Evolutionary conservation across 768 basidiomycete genomes (phyloP).

Genomic region (Glaciozyma martinii): DNA sequence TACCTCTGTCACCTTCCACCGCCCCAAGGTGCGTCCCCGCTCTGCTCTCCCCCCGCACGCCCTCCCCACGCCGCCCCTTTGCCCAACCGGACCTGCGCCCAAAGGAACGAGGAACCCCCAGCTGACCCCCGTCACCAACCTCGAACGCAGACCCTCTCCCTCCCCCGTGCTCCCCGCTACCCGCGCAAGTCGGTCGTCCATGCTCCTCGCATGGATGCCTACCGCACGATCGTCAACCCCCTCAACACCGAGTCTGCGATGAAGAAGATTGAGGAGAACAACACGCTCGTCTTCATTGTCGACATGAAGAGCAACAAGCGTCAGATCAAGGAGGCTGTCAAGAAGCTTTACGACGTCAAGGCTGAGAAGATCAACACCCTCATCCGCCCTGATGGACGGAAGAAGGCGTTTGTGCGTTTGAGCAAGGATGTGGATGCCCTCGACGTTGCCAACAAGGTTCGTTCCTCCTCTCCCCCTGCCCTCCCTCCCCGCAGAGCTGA

Average conservation of each 20-base stretch:
- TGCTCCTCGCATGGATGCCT: slow-evolving; percentile 91
- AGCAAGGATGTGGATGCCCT: slow-evolving; percentile 92
- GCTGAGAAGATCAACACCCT: slow-evolving; percentile 95
- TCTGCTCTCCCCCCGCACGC: too few relatives aligned
- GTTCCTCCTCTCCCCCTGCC: slow-evolving; percentile 47
- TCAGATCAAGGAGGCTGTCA: slow-evolving; percentile 98
- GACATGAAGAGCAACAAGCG: slow-evolving; percentile 94
- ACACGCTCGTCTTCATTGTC: slow-evolving; percentile 96
- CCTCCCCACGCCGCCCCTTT: too few relatives aligned
- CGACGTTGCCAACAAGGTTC: slow-evolving; percentile 77
- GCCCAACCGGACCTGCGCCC: too few relatives aligned
- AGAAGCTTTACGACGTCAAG: slow-evolving; percentile 97
- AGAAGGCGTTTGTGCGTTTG: slow-evolving; percentile 97
- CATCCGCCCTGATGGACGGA: slow-evolving; percentile 96
- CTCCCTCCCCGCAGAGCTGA: not conserved
- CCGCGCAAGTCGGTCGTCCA: slow-evolving; percentile 90
- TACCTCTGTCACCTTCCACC: slow-evolving; percentile 69
- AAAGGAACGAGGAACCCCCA: too few relatives aligned
- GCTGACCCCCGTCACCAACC: too few relatives aligned
- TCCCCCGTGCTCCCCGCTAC: slow-evolving; percentile 78
- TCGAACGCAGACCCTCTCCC: slow-evolving; percentile 58
- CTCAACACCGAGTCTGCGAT: slow-evolving; percentile 69
- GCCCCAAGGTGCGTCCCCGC: too few relatives aligned
- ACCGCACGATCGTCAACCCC: slow-evolving; percentile 71
- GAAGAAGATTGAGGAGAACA: slow-evolving; percentile 99